Evolutionary conservation across 2,329 filamentous ascomycete genomes (phyloP).

Genomic region (Alternaria sp.): DNA sequence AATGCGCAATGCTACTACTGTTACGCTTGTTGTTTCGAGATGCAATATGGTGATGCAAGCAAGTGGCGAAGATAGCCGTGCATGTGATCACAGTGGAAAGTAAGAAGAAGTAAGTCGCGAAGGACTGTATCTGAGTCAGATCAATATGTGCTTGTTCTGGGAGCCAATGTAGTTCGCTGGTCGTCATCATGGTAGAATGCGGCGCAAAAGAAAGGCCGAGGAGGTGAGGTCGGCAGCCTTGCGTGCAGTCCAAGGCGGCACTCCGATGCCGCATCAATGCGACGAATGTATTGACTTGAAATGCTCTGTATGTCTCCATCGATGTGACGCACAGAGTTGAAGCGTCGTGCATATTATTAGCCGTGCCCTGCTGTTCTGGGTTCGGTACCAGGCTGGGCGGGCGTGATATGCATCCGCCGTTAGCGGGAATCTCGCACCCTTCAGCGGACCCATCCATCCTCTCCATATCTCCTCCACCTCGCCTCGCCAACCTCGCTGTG

Average conservation of each 20-base stretch:
- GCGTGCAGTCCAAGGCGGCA: not conserved
- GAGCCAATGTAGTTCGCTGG: not conserved
- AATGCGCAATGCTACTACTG: not conserved
- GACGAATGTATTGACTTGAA: not conserved
- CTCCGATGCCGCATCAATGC: not conserved
- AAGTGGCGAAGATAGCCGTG: not conserved
- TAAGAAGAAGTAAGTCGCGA: not conserved
- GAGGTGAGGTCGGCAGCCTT: slow-evolving; percentile 6
- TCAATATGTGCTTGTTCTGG: not conserved
- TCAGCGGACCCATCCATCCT: slow-evolving; percentile 18
- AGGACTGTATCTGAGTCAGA: not conserved
- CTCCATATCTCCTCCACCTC: slow-evolving; percentile 24
- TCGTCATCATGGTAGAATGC: not conserved
- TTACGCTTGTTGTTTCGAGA: not conserved
- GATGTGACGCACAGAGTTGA: not conserved
- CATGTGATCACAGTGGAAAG: not conserved
- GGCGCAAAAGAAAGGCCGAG: slow-evolving; percentile 3
- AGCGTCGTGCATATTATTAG: not conserved
- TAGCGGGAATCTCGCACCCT: slow-evolving; percentile 21
- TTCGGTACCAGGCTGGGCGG: slow-evolving; percentile 16
- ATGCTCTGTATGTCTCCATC: not conserved
- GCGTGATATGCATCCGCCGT: slow-evolving; percentile 16
- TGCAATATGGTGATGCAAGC: not conserved
- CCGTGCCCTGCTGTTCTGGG: slow-evolving; percentile 3
- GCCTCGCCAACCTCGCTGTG: slow-evolving; percentile 8